Evolutionary conservation across 306 rosid genomes (phyloP), one percentile per base, ranked within the genome.

Genomic region (Castanea sativa): DNA sequence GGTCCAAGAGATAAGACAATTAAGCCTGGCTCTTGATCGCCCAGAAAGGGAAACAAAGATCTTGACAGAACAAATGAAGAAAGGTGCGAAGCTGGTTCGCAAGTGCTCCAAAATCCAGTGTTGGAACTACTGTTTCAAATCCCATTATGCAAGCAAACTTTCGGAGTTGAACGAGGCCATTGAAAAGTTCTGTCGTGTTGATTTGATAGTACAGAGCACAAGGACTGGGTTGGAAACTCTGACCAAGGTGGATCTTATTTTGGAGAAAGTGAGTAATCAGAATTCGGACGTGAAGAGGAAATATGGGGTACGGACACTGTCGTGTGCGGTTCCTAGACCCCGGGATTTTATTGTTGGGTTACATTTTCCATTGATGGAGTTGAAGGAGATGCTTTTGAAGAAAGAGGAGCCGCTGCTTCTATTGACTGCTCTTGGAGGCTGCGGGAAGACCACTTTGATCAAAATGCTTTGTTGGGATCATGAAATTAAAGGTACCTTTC

Each of bases 371-470:
- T 63, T 87, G 58, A 20, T 4, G 0, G 83, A 82, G 29, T 38
- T 87, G 84, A 87, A 84, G 87, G 18, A 1, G 61, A 80, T 82
- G 67, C 53, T 86, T 23, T 79, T 90, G 18, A 79, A 32, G 53
- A 81, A 74, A 0, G 86, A 71, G 1, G 23, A 14, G 15, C 78
- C 85, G 18, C 38, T 71, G 16, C 3, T 82, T 1, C 69, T 73
- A 45, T 35, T 90, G 69, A 90, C 90, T 35, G 93, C 85, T 45
- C 68, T 81, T 10, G 86, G 85, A 0, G 93, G 93, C 25, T 80
- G 73, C 2, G 91, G 91, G n/a, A 90, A 90, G 80, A 82, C 90
- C 23, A 88, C 93, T 5, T 49, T 90, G 76, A 91, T 86, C 11
- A 51, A 45, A 2, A 67, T 59, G 82, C 74, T 90, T 6, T 90